Conservation (phyloP, 768 basidiomycete species). For the Xerocomus brunneocitrinus region DNA sequence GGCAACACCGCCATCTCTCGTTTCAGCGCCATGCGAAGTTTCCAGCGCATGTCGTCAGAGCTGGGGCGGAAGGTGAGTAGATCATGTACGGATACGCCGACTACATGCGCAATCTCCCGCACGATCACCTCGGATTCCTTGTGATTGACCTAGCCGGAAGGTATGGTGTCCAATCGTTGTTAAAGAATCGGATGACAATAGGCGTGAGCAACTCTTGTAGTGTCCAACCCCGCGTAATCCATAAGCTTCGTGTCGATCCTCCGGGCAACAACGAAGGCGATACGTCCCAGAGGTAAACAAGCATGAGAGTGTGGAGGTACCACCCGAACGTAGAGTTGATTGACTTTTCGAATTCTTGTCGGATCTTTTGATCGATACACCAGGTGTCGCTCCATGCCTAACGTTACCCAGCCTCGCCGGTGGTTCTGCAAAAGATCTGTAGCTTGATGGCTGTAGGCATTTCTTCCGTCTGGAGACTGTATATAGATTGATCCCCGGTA, state of each 20-base stretch:
- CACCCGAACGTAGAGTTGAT: slow-evolving; percentile 11
- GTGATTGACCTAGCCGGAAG: neutral
- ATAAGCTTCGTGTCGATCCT: neutral
- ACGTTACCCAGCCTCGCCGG: neutral
- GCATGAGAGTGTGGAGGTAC: slow-evolving; percentile 5
- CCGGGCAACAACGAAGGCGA: neutral
- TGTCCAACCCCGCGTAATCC: slow-evolving; percentile 11
- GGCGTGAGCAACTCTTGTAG: slow-evolving; percentile 13
- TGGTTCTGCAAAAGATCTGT: slow-evolving; percentile 2
- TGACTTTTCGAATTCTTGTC: slow-evolving; percentile 3
- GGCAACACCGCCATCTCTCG: neutral
- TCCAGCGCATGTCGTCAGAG: neutral
- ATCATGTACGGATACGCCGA: neutral
- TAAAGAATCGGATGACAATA: neutral
- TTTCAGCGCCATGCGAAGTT: slow-evolving; percentile 9
- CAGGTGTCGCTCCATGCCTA: slow-evolving; percentile 5
- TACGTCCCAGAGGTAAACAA: slow-evolving; percentile 10
- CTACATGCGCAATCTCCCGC: neutral
- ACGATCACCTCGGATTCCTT: slow-evolving; percentile 4
- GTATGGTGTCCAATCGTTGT: slow-evolving; percentile 6
- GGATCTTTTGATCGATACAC: neutral
- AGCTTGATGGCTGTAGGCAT: neutral
- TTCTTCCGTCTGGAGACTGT: neutral
- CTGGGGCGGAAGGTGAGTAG: slow-evolving; percentile 3
- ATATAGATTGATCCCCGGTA: neutral